Percentiles rank a stretch among this genome's conserved stretches.
These are phyloP conservation scores for Astrocystis sublimbata DNA, from an alignment of 495 filamentous ascomycete genomes.

Conservation along the genomic window DNA sequence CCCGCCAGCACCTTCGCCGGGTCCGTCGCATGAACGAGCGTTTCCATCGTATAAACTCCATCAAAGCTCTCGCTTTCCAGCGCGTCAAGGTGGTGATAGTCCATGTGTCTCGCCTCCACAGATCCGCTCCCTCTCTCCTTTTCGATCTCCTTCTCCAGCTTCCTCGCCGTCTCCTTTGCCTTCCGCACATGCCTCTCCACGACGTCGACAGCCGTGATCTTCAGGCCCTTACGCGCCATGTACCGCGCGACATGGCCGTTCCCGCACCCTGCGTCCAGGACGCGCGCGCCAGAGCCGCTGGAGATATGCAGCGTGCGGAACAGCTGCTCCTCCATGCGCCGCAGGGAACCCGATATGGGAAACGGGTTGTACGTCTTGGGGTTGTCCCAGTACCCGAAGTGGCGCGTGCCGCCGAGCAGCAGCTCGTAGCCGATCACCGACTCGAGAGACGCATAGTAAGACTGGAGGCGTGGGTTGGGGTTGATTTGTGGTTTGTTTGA, in stretches of 20 bases:
- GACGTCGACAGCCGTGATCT: slow-evolving; percentile 9
- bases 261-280: slow-evolving; percentile 17
- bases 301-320: neutral
- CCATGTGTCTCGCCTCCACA: slow-evolving; percentile 1
- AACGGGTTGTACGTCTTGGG: slow-evolving; percentile 11
- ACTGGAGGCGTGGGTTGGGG: slow-evolving; percentile 18
- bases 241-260: slow-evolving; percentile 8
- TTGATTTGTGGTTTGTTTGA: neutral
- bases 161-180: slow-evolving; percentile 5
- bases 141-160: neutral
- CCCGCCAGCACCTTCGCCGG: neutral
- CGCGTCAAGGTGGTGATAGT: slow-evolving; percentile 17
- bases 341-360: slow-evolving; percentile 5
- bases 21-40: slow-evolving; percentile 16
- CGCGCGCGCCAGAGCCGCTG: neutral
- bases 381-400: slow-evolving; percentile 20
- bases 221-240: slow-evolving; percentile 12
- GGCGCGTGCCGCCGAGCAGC: slow-evolving; percentile 14
- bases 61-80: slow-evolving; percentile 2
- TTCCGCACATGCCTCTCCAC: slow-evolving; percentile 6
- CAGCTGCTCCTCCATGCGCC: slow-evolving; percentile 14
- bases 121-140: neutral
- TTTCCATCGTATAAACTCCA: slow-evolving; percentile 16
- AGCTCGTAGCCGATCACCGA: slow-evolving; percentile 10
- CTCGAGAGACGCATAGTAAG: slow-evolving; percentile 30